Conservation (phyloP, 2,329 filamentous ascomycete species). For the Penicillium sp. region DNA sequence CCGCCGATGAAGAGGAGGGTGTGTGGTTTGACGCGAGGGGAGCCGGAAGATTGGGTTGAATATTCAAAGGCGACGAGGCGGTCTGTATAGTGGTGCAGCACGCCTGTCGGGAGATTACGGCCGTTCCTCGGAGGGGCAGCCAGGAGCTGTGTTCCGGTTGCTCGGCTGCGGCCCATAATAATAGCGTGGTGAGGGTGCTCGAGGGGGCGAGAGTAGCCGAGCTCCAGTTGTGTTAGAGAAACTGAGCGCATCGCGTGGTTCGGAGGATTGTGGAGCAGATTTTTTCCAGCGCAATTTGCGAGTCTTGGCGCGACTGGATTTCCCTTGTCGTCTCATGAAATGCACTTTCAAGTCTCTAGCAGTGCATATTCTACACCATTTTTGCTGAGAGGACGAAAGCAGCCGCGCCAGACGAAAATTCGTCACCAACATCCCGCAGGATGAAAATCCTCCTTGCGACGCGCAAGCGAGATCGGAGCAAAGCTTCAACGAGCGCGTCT, state of each 20-base stretch:
- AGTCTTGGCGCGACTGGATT: neutral
- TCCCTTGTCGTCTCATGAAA: no score
- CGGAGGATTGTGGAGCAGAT: neutral
- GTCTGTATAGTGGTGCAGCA: constrained; percentile 8
- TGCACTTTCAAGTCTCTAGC: no score
- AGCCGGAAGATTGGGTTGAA: neutral
- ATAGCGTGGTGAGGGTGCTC: neutral
- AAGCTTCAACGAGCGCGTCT: neutral
- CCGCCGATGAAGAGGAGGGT: constrained; percentile 65
- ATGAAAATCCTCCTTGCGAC: neutral
- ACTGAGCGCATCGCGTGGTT: neutral
- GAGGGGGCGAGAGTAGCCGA: neutral
- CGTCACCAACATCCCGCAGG: no score
- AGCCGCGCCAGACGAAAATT: no score
- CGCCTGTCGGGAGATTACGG: neutral
- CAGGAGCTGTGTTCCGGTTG: neutral
- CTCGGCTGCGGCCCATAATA: neutral
- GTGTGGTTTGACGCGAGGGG: constrained; percentile 39
- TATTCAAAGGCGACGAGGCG: constrained; percentile 12
- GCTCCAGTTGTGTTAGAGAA: neutral
- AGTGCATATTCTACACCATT: no score
- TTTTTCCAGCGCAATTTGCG: neutral
- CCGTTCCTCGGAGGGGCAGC: neutral
- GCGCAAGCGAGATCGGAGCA: neutral
- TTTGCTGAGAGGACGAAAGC: no score